A percentile compares a stretch with the other conserved stretches of the same genome.
These are phyloP conservation scores for Pseudocercospora vitis DNA, from an alignment of 2,329 filamentous ascomycete species.

Conservation along the genomic window DNA sequence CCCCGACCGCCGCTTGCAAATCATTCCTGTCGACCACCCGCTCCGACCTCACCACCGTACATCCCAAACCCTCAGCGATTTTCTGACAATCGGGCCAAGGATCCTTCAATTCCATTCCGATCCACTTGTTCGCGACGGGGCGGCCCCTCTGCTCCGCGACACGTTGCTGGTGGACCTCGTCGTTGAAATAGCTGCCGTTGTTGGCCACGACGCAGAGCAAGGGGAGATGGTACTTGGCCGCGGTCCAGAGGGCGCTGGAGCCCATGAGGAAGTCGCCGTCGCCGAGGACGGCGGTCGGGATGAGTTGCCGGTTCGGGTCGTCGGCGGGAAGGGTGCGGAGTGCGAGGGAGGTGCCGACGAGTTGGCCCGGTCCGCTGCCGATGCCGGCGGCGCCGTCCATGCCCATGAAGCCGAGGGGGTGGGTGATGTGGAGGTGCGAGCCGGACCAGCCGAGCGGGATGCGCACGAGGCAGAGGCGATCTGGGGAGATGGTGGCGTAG, in stretches of 20 bases:
- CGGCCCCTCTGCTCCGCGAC: constrained; percentile 20
- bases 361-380: constrained; percentile 21
- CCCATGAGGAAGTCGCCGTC: constrained; percentile 26
- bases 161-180: constrained; percentile 26
- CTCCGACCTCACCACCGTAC: constrained; percentile 11
- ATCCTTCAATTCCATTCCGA: constrained; percentile 23
- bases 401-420: constrained; percentile 25
- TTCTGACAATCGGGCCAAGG: constrained; percentile 21
- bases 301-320: no score
- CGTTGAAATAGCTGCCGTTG: constrained; percentile 25
- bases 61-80: constrained; percentile 23
- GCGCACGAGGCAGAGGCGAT: constrained; percentile 23
- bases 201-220: constrained; percentile 22
- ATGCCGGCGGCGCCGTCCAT: constrained; percentile 27
- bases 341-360: constrained; percentile 23
- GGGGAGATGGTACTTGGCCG: constrained; percentile 19
- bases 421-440: constrained; percentile 14
- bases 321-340: constrained; percentile 5
- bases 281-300: constrained; percentile 19
- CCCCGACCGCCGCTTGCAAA: constrained; percentile 12
- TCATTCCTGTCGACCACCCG: constrained; percentile 12
- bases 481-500: constrained; percentile 18
- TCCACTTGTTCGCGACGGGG: constrained; percentile 21
- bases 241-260: constrained; percentile 24
- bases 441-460: constrained; percentile 25